phyloP scores from a whole-genome alignment of 1,139 yeast genomes.

The Yamadazyma epiphylla region DNA sequence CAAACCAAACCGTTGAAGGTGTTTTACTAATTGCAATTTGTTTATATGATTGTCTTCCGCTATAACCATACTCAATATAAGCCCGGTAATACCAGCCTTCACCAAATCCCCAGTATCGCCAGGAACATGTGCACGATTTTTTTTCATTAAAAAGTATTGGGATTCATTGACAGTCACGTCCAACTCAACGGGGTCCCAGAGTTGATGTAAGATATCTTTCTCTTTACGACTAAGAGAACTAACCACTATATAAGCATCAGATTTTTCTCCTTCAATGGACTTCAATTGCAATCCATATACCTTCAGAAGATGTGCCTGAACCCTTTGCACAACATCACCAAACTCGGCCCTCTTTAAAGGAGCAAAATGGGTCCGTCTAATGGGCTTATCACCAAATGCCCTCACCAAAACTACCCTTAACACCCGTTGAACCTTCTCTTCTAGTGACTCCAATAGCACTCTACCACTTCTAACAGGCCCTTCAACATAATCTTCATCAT shows the following conservation, averaged over 20 bases:
- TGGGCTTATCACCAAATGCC: slow-evolving; percentile 3
- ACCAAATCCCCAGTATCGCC: slow-evolving; percentile 25
- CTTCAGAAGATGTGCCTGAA: slow-evolving; percentile 12
- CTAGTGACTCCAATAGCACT: too few species aligned
- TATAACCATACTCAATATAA: slow-evolving; percentile 26
- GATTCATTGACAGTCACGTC: slow-evolving; percentile 4
- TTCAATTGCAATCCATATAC: slow-evolving; percentile 30
- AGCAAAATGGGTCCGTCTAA: slow-evolving; percentile 20
- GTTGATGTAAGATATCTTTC: slow-evolving; percentile 17
- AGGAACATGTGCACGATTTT: slow-evolving; percentile 12
- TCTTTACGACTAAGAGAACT: slow-evolving; percentile 19
- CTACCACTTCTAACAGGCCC: too few species aligned
- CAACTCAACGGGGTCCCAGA: slow-evolving; percentile 14
- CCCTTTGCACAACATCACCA: slow-evolving; percentile 1
- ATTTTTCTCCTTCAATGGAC: slow-evolving; percentile 10
- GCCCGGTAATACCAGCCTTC: slow-evolving; percentile 25
- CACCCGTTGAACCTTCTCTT: too few species aligned
- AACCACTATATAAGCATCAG: slow-evolving; percentile 14
- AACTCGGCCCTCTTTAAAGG: slow-evolving; percentile 6
- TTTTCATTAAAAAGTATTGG: slow-evolving; percentile 16
- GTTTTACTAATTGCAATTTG: slow-evolving; percentile 21
- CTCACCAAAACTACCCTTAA: slow-evolving; percentile 3
- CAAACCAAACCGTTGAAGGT: slow-evolving; percentile 28
- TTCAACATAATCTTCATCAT: too few species aligned
- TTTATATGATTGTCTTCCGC: slow-evolving; percentile 31